Conservation (phyloP, 2,329 filamentous ascomycete species). For the Botrytis aclada region DNA sequence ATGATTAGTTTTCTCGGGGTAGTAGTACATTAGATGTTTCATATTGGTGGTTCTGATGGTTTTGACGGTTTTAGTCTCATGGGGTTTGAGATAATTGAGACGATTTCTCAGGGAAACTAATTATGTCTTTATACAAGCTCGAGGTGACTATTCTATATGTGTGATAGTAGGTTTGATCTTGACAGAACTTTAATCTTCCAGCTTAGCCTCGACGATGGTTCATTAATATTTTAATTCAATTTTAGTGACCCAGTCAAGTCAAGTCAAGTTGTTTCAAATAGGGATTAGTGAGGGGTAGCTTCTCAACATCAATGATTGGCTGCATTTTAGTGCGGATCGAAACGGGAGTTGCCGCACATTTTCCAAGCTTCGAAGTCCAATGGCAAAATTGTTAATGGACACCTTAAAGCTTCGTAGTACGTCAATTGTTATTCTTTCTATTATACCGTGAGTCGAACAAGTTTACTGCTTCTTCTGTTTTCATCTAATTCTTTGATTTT, state of each 20-base stretch:
- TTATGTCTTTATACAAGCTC: not conserved
- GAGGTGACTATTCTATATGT: not conserved
- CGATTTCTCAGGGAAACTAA: not conserved
- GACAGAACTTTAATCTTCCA: not conserved
- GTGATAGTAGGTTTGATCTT: not conserved
- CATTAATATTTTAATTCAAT: not conserved
- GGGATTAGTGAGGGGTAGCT: slow-evolving; percentile 16
- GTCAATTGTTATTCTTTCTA: not conserved
- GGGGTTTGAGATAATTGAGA: not conserved
- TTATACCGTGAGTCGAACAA: not conserved
- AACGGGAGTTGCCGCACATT: slow-evolving; percentile 21
- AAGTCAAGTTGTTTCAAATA: not conserved
- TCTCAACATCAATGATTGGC: not conserved
- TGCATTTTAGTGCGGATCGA: not conserved
- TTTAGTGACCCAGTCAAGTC: not conserved
- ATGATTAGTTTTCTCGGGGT: not conserved
- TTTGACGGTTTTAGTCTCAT: not conserved
- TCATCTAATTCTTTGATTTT: not conserved
- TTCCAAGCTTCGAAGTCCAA: not conserved
- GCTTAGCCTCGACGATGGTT: not conserved
- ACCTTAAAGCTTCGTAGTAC: slow-evolving; percentile 5
- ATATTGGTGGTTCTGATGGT: not conserved
- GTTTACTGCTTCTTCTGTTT: not conserved
- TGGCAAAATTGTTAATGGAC: slow-evolving; percentile 9
- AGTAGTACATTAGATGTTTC: not conserved